Conservation (phyloP, 345 rosid species). For the Citrus mangshanensis region DNA sequence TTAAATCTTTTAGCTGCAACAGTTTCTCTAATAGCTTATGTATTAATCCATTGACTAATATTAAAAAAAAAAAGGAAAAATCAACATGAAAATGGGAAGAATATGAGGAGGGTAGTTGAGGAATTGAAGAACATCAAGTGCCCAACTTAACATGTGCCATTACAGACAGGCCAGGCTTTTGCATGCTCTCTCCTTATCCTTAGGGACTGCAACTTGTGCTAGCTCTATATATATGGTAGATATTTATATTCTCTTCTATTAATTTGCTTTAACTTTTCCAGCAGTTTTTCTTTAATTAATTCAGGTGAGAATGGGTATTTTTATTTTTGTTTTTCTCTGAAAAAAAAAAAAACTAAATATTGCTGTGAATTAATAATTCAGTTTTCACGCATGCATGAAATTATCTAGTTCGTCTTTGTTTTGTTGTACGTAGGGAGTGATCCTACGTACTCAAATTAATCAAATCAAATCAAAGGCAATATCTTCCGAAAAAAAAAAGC, state of each 20-base stretch:
- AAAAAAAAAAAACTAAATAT: too few species aligned
- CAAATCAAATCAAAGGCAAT: too few species aligned
- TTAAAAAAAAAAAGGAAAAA: too few species aligned
- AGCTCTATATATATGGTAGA: not conserved
- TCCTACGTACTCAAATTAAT: too few species aligned
- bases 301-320: not conserved
- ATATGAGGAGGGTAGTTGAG: constrained; percentile 11
- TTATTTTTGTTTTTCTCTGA: too few species aligned
- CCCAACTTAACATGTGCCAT: constrained; percentile 30
- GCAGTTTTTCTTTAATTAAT: not conserved
- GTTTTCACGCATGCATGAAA: too few species aligned
- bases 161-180: constrained; percentile 48
- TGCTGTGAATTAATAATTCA: too few species aligned
- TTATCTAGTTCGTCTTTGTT: too few species aligned
- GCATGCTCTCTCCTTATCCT: constrained; percentile 3
- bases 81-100: not conserved
- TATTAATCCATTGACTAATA: too few species aligned
- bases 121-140: not conserved
- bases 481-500: not conserved
- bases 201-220: constrained; percentile 30
- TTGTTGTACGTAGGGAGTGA: too few species aligned
- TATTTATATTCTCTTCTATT: not conserved
- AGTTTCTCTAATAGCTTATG: too few species aligned
- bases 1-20: too few species aligned
- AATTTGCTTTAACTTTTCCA: not conserved